phyloP scores from a whole-genome alignment of 2,329 filamentous ascomycete species.

The Arthrobotrys musiformis region DNA sequence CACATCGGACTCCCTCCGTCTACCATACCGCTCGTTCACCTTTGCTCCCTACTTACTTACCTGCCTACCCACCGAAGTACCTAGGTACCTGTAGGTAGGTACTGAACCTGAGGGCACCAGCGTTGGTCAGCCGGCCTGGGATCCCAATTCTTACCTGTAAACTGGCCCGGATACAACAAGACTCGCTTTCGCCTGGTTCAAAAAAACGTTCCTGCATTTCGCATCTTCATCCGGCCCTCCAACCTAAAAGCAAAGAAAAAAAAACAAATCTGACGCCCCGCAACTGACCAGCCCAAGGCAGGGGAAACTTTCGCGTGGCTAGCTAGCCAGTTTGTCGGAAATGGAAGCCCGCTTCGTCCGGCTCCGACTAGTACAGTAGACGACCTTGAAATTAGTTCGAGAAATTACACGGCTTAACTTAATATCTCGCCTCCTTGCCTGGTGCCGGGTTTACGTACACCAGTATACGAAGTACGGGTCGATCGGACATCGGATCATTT shows the following conservation, averaged over 20 bases:
- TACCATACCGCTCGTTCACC: too few relatives aligned
- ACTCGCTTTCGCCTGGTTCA: background rate
- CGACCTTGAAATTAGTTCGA: background rate
- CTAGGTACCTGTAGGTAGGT: too few relatives aligned
- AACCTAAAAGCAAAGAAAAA: background rate
- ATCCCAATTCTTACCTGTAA: too few relatives aligned
- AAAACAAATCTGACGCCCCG: background rate
- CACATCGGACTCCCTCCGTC: too few relatives aligned
- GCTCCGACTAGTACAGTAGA: constrained; percentile 8
- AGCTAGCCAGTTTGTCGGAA: too few relatives aligned
- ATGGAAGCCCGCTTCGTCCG: constrained; percentile 46
- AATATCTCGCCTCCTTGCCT: background rate
- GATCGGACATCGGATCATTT: background rate
- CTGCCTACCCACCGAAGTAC: too few relatives aligned
- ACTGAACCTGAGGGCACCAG: too few relatives aligned
- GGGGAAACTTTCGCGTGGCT: constrained; percentile 7
- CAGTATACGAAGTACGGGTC: constrained; percentile 1
- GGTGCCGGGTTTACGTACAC: background rate
- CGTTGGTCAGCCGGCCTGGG: too few relatives aligned
- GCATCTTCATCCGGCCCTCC: constrained; percentile 11
- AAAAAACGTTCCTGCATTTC: constrained; percentile 33
- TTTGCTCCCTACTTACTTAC: too few relatives aligned
- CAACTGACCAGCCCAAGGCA: constrained; percentile 5
- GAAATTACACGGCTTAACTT: background rate
- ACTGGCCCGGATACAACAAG: too few relatives aligned